Percentiles rank a stretch among this genome's conserved stretches.
Conservation (phyloP, 768 basidiomycete species). For the Candolleomyces aberdarensis region DNA sequence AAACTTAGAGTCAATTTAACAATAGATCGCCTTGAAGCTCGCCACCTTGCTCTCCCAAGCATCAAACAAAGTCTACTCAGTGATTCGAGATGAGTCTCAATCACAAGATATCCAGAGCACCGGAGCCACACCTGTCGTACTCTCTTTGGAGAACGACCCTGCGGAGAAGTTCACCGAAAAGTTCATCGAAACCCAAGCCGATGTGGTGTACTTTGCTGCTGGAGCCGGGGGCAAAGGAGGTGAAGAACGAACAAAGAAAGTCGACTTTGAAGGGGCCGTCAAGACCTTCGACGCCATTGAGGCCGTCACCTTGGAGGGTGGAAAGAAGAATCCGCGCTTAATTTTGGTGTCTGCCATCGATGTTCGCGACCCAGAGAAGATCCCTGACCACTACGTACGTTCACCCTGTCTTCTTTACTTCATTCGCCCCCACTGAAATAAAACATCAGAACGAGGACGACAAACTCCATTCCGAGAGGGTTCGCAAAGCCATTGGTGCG, state of each 20-base stretch:
- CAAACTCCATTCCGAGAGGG: constrained; percentile 34
- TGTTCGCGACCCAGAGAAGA: constrained; percentile 44
- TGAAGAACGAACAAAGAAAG: constrained; percentile 49
- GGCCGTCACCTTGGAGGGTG: constrained; percentile 26
- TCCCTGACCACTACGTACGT: constrained; percentile 52
- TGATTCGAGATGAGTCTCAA: constrained; percentile 51
- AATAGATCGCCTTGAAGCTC: constrained; percentile 46
- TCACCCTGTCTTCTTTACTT: not conserved
- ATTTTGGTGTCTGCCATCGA: constrained; percentile 62
- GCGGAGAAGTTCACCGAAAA: constrained; percentile 41
- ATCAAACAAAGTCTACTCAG: constrained; percentile 44
- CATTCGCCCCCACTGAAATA: no score
- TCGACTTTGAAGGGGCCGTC: constrained; percentile 61
- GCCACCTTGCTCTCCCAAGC: constrained; percentile 43
- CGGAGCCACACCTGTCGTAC: constrained; percentile 44
- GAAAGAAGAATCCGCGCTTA: constrained; percentile 44
- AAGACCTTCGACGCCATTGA: constrained; percentile 73
- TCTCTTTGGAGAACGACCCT: constrained; percentile 55
- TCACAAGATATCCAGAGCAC: constrained; percentile 41
- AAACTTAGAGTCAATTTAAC: not conserved
- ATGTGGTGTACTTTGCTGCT: constrained; percentile 46
- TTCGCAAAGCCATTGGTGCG: constrained; percentile 41
- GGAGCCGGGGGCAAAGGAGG: constrained; percentile 60
- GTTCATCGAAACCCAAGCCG: constrained; percentile 34
- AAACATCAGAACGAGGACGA: constrained; percentile 42